These are phyloP conservation scores for Sherardia arvensis DNA, from an alignment of 257 asterid species.

Conservation along the genomic window DNA sequence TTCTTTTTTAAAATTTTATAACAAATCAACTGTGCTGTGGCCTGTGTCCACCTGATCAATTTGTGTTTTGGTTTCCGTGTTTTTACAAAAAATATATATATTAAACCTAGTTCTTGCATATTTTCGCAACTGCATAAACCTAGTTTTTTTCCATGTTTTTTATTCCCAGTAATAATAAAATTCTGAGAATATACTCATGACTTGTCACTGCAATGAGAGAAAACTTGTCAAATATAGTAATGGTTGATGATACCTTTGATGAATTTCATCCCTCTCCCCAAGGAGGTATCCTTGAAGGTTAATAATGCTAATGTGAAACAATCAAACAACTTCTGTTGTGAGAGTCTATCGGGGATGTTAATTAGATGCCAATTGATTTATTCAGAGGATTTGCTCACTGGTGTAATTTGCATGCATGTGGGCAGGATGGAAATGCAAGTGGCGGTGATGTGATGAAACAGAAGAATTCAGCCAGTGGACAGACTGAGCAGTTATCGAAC, in stretches of 20 bases:
- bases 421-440: neutral
- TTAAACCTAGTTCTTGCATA: neutral
- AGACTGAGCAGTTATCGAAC: too few relatives aligned
- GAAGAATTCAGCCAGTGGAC: too few relatives aligned
- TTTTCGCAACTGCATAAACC: neutral
- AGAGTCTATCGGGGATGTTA: neutral
- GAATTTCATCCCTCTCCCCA: neutral
- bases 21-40: too few relatives aligned
- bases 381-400: too few relatives aligned
- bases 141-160: too few relatives aligned
- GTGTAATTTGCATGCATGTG: neutral
- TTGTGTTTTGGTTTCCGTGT: neutral
- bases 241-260: neutral
- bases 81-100: neutral
- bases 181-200: too few relatives aligned
- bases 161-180: too few relatives aligned
- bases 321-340: neutral
- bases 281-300: neutral
- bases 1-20: too few relatives aligned
- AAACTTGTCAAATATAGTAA: neutral
- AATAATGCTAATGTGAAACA: neutral
- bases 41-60: neutral
- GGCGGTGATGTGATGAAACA: slow-evolving; percentile 3
- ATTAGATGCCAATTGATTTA: neutral
- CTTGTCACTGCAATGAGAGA: neutral